These are phyloP conservation scores for Podila epigama DNA, from an alignment of 192 early-diverging fungal species.

Conservation along the genomic window DNA sequence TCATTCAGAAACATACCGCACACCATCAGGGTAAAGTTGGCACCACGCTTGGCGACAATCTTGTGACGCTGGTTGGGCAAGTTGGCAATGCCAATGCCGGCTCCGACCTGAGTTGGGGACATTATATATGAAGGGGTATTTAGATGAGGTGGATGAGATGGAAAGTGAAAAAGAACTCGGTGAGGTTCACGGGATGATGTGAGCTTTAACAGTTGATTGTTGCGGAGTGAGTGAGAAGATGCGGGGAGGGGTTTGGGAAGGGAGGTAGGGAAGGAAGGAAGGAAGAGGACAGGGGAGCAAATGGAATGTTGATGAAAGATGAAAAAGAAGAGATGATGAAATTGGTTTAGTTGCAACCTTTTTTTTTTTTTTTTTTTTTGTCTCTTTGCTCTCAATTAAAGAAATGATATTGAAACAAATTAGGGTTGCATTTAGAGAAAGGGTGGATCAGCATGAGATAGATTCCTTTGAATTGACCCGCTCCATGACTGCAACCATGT, in stretches of 20 bases:
- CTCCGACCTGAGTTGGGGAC: conserved; percentile 52
- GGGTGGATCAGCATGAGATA: too few species aligned
- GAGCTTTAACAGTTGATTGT: too few species aligned
- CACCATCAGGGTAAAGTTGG: conserved; percentile 96
- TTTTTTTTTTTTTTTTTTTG: not conserved
- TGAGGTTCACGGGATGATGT: not conserved
- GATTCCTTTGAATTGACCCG: too few species aligned
- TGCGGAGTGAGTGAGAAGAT: not conserved
- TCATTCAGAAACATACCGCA: conserved; percentile 67
- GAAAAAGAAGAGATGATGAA: not conserved
- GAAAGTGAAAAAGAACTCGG: not conserved
- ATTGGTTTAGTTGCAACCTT: not conserved
- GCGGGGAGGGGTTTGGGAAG: not conserved
- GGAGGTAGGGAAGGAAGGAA: not conserved
- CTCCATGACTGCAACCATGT: too few species aligned
- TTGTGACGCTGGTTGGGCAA: conserved; percentile 98
- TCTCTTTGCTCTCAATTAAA: not conserved
- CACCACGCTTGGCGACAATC: conserved; percentile 96
- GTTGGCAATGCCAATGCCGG: conserved; percentile 95
- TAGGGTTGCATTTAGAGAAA: too few species aligned
- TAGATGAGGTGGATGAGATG: not conserved
- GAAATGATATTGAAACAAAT: not conserved
- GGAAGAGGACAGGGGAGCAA: not conserved
- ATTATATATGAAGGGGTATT: conserved; percentile 16
- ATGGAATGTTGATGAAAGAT: not conserved